Conservation (phyloP, 2,329 filamentous ascomycete species). For the Colletotrichum coccodes region DNA sequence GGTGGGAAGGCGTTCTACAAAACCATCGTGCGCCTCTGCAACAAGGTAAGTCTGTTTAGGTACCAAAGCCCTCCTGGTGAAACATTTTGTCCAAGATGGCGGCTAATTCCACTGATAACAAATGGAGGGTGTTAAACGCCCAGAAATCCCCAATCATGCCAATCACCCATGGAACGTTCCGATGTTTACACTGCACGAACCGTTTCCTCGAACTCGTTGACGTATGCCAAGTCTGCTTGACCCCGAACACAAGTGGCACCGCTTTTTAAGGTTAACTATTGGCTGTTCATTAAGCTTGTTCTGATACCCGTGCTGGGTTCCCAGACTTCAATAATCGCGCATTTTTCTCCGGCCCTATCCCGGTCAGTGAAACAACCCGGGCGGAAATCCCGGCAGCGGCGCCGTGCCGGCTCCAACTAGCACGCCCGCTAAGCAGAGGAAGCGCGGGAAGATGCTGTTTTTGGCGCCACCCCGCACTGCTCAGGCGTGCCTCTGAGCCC, state of each 20-base stretch:
- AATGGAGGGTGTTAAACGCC: too few species aligned
- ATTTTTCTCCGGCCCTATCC: not conserved
- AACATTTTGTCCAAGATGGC: too few species aligned
- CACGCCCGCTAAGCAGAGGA: not conserved
- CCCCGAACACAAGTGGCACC: not conserved
- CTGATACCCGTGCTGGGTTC: not conserved
- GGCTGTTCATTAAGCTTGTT: not conserved
- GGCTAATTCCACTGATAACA: too few species aligned
- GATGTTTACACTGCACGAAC: not conserved
- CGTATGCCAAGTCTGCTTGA: not conserved
- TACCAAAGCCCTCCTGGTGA: too few species aligned
- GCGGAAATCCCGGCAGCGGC: not conserved
- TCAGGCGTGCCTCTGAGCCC: not conserved
- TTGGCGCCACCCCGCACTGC: constrained; percentile 2
- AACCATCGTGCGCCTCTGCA: too few species aligned
- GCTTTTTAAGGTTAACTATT: not conserved
- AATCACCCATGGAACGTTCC: too few species aligned
- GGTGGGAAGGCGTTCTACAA: too few species aligned
- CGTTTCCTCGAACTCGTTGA: not conserved
- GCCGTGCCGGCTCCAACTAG: not conserved
- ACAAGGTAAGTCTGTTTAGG: too few species aligned
- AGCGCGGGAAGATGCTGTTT: not conserved
- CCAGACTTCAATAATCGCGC: not conserved
- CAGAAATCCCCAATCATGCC: too few species aligned
- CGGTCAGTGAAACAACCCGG: not conserved